Base-by-base conservation (phyloP, 2,329 filamentous ascomycete genomes). In the Pseudocercospora macadamiae region DNA sequence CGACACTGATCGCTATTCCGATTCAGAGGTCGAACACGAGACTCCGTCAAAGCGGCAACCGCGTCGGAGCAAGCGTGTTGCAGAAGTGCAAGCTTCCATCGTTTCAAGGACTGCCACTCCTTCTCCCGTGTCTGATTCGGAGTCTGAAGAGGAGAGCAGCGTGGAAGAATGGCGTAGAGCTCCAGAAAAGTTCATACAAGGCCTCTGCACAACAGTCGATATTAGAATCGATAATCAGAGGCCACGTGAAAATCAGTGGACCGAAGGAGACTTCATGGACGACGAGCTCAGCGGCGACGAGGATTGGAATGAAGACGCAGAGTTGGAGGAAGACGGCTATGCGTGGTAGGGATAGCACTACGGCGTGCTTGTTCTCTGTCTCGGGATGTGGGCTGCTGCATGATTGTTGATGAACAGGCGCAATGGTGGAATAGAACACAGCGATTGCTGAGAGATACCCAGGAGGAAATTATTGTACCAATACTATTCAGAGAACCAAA, bases 201-300 rank as follows among this genome's bases (percentile, higher is more conserved):
- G 89, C 1, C 80, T 88, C 64, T 93, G 89, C 68, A 81, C 86
- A 37, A 80, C 86, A 4, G 89, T 93, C 16, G 83, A 89, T 60
- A 82, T 93, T 42, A 78, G 85, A 44, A 87, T 93, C 64, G 90
- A 93, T 73, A 93, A 93, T 70, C 83, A 90, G 69, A 87, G 90
- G 60, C 86, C 87, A 4, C 81, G 81, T 2, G 89, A 91, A 74
- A 76, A 82, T 21, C 86, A 88, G 61, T 90, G 82, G 63, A 82
- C 82, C 19, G 90, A 91, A 79, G 84, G 82, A 1, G 89, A 93
- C 70, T 93, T 93, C 66, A 73, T 90, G 12, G 84, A 87, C 63
- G 80, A 79, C 19, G 85, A 87, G 67, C 72, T 75, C 74, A 89
- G 74, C 73, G 80, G 79, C 3, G 81, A 83, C 57, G 82, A 84